Evolutionary conservation across 1,284 basidiomycete species (phyloP), one percentile per base, ranked within the genome.

Genomic region (Tilletia caries): DNA sequence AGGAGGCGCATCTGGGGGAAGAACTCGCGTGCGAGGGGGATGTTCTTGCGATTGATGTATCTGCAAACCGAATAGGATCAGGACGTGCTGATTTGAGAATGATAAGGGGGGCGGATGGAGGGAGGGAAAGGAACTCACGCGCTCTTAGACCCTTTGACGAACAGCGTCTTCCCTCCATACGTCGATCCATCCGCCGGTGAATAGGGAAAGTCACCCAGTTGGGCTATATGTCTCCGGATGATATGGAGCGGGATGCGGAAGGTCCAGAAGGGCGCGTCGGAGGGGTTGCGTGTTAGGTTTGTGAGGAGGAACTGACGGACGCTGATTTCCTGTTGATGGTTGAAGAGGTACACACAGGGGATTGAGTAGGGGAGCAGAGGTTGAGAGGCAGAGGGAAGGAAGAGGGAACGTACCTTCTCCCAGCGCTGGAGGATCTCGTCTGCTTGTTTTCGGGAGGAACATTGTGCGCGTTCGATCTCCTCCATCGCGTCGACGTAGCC

Each of bases 251-350:
- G 92, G 27, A 94, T 86, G 15, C 88, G 87, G 83, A 94, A 94
- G 71, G 85, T 86, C 65, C 88, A 85, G 44, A 78, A 71, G 25
- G 81, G 71, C 20, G 71, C 71, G 60, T 83, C 76, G 8, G 85
- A 78, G n/a, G 52, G 66, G 15, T 81, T 71, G 48, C 80, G 74
- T 12, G 87, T 82, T 2, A 95, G 86, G 83, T 95, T 95, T 13
- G 92, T 94, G 46, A 94, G 86, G 20, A 95, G 86, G 84, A 94
- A 95, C 20, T 89, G 88, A 32, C 91, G 89, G 32, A 91, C 86
- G 67, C 86, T 84, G 0, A 88, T 79, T 70, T 93, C 90, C 65
- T 69, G 37, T 29, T 13, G n/a, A 0, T n/a, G n/a, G n/a, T n/a
- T n/a, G n/a, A n/a, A n/a, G n/a, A n/a, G n/a, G n/a, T n/a, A n/a